Conservation (phyloP, 1,284 basidiomycete species). For the Stereum hirsutum region DNA sequence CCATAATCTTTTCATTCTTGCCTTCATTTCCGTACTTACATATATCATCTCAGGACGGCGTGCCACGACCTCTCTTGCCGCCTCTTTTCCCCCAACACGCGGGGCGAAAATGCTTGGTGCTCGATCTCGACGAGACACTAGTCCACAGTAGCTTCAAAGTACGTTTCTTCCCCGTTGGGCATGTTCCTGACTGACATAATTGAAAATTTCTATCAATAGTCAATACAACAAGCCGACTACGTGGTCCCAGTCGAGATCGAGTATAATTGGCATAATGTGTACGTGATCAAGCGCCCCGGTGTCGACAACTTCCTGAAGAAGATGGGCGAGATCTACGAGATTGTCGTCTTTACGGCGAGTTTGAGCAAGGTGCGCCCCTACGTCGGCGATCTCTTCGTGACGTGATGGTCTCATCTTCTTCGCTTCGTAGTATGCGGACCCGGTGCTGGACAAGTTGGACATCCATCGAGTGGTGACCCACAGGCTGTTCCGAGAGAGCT, state of each 20-base stretch:
- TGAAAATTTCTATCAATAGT: slow-evolving; percentile 38
- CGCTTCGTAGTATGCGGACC: slow-evolving; percentile 81
- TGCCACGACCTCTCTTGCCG: slow-evolving; percentile 77
- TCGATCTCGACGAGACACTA: slow-evolving; percentile 94
- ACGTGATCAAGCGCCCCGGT: slow-evolving; percentile 97
- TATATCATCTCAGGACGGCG: slow-evolving; percentile 58
- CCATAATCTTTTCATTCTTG: background rate
- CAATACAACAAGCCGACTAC: slow-evolving; percentile 93
- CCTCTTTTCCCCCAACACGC: slow-evolving; percentile 64
- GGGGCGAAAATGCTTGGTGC: slow-evolving; percentile 87
- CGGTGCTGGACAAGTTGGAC: slow-evolving; percentile 95
- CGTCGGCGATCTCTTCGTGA: slow-evolving; percentile 8
- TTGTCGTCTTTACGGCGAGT: slow-evolving; percentile 97
- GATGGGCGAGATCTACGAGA: slow-evolving; percentile 98
- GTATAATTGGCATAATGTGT: slow-evolving; percentile 95
- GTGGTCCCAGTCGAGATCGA: slow-evolving; percentile 99
- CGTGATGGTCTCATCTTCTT: slow-evolving; percentile 9
- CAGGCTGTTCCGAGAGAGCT: slow-evolving; percentile 94
- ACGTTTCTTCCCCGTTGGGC: slow-evolving; percentile 13
- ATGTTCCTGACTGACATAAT: background rate
- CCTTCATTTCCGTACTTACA: slow-evolving; percentile 4
- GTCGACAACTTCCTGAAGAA: slow-evolving; percentile 94
- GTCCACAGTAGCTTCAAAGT: slow-evolving; percentile 94
- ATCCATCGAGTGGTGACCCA: slow-evolving; percentile 90
- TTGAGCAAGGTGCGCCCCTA: slow-evolving; percentile 72